Conservation (phyloP, 1,284 basidiomycete genomes). For the Tremellales sp. region DNA sequence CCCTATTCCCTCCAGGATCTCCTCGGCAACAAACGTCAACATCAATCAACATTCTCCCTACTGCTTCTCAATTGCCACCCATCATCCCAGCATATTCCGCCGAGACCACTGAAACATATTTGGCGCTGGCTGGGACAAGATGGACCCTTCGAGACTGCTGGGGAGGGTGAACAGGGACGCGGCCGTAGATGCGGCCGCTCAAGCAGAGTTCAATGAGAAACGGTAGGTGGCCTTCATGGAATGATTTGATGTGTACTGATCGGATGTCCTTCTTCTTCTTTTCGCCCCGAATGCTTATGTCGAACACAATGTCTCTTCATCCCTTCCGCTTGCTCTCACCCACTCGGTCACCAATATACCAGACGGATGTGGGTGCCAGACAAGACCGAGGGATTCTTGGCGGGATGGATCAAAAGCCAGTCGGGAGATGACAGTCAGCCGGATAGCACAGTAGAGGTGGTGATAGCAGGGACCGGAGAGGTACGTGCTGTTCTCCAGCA, state of each 20-base stretch:
- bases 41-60: too few species aligned
- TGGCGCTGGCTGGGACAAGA: constrained; percentile 10
- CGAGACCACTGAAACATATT: too few species aligned
- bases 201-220: constrained; percentile 95
- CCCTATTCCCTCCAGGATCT: too few species aligned
- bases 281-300: too few species aligned
- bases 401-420: constrained; percentile 48
- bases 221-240: constrained; percentile 52
- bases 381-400: constrained; percentile 39
- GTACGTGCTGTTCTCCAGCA: too few species aligned
- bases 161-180: constrained; percentile 34
- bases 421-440: constrained; percentile 24
- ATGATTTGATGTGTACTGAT: constrained; percentile 1
- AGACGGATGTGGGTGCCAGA: constrained; percentile 49
- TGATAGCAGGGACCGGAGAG: constrained; percentile 41
- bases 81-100: too few species aligned
- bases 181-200: constrained; percentile 63
- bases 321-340: constrained; percentile 3
- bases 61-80: too few species aligned
- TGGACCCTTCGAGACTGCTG: constrained; percentile 38
- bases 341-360: constrained; percentile 3
- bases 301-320: background rate
- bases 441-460: constrained; percentile 40
- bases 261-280: background rate
- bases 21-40: too few species aligned